Evolutionary conservation across 768 basidiomycete genomes (phyloP).

Genomic region (Rhizopogon roseolus): DNA sequence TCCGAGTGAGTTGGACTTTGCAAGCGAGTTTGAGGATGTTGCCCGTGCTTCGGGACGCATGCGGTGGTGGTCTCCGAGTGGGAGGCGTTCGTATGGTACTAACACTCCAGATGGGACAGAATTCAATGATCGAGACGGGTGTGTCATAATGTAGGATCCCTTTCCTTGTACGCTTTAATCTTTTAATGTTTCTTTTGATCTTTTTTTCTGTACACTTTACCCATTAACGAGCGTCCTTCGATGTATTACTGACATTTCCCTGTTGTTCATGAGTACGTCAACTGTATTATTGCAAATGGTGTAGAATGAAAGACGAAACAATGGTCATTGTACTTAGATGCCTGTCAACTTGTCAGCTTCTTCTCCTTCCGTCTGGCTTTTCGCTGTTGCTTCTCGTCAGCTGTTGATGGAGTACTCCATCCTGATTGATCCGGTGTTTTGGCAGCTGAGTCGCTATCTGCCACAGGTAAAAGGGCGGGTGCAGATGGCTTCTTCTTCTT

Average conservation of each 20-base stretch:
- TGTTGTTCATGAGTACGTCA: background rate
- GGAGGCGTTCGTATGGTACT: slow-evolving; percentile 43
- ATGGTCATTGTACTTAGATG: background rate
- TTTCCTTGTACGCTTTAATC: slow-evolving; percentile 18
- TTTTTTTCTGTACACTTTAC: slow-evolving; percentile 11
- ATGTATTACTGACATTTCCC: slow-evolving; percentile 6
- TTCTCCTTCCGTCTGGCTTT: slow-evolving; percentile 31
- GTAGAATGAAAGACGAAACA: background rate
- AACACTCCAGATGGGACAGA: slow-evolving; percentile 40
- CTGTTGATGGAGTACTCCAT: slow-evolving; percentile 12
- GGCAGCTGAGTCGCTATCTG: slow-evolving; percentile 3
- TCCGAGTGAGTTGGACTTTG: slow-evolving; percentile 27
- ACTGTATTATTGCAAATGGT: background rate
- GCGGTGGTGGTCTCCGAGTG: slow-evolving; percentile 39
- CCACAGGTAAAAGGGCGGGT: background rate
- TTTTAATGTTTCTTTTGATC: slow-evolving; percentile 11
- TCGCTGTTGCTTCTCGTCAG: slow-evolving; percentile 18
- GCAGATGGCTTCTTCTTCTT: slow-evolving; percentile 8
- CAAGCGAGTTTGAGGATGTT: slow-evolving; percentile 25
- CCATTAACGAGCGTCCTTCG: slow-evolving; percentile 8
- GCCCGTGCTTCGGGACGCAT: slow-evolving; percentile 16
- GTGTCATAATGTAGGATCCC: slow-evolving; percentile 59
- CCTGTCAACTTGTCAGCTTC: slow-evolving; percentile 6
- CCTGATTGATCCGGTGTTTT: slow-evolving; percentile 8
- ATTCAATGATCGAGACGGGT: slow-evolving; percentile 49